These are phyloP conservation scores for Ampelomyces quisqualis DNA, from an alignment of 2,329 filamentous ascomycete genomes.

Conservation along the genomic window DNA sequence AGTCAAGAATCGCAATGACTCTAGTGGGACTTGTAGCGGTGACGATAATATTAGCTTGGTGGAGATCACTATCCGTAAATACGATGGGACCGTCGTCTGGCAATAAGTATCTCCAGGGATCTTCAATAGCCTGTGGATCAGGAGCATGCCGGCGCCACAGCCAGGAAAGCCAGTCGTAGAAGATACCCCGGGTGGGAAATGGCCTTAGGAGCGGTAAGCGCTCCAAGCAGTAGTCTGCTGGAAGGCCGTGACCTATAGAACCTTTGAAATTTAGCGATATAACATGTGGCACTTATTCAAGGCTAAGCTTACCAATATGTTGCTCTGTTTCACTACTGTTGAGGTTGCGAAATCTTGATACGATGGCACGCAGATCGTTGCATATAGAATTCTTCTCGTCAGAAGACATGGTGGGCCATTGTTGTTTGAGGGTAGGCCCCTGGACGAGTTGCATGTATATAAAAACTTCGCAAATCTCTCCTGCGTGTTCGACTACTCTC, in stretches of 20 bases:
- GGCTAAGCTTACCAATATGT: constrained; percentile 7
- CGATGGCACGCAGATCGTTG: constrained; percentile 7
- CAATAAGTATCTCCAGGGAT: constrained; percentile 25
- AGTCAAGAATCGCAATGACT: constrained; percentile 15
- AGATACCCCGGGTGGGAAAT: constrained; percentile 14
- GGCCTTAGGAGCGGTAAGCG: constrained; percentile 4
- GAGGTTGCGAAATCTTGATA: constrained; percentile 3
- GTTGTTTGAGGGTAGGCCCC: constrained; percentile 12
- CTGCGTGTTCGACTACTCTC: constrained; percentile 4
- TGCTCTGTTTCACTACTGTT: constrained; percentile 3
- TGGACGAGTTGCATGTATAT: constrained; percentile 20
- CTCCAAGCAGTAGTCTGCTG: constrained; percentile 6
- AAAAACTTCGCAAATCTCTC: constrained; percentile 9
- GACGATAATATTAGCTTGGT: constrained; percentile 39
- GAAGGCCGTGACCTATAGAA: constrained; percentile 5
- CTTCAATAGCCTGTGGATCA: constrained; percentile 19
- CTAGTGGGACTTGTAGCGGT: constrained; percentile 14
- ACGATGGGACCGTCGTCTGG: constrained; percentile 32
- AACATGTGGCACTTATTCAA: not conserved
- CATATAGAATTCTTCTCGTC: constrained; percentile 11
- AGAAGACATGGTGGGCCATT: constrained; percentile 4
- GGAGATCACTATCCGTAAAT: constrained; percentile 42
- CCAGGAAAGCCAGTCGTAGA: constrained; percentile 31
- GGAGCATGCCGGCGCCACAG: constrained; percentile 18
- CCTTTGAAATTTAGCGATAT: constrained; percentile 4